Conservation (phyloP, 371 early-diverging fungal genomes). For the Fennellomyces sp. region DNA sequence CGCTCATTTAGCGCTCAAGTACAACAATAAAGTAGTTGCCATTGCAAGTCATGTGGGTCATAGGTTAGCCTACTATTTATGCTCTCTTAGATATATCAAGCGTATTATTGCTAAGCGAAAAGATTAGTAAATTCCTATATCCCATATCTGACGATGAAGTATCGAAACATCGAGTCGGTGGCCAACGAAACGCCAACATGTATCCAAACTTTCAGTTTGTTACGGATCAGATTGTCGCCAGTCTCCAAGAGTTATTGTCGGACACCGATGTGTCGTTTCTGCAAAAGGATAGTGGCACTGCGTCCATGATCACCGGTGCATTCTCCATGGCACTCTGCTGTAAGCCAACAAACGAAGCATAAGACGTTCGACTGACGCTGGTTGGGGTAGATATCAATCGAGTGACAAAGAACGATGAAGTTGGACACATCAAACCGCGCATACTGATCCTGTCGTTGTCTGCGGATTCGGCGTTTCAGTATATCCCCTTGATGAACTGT, state of each 20-base stretch:
- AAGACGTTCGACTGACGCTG: neutral
- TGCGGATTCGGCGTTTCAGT: slow-evolving; percentile 84
- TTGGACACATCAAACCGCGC: slow-evolving; percentile 74
- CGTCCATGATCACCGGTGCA: slow-evolving; percentile 59
- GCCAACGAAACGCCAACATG: slow-evolving; percentile 56
- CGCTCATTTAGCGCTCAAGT: slow-evolving; percentile 85
- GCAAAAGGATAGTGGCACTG: slow-evolving; percentile 39
- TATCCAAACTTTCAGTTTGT: slow-evolving; percentile 67
- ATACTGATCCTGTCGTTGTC: slow-evolving; percentile 87
- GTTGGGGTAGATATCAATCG: slow-evolving; percentile 75
- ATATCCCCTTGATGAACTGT: slow-evolving; percentile 95
- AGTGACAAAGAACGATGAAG: slow-evolving; percentile 55
- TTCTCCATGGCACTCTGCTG: slow-evolving; percentile 67
- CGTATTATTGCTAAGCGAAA: neutral
- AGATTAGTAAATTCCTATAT: slow-evolving; percentile 58
- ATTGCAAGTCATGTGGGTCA: slow-evolving; percentile 71
- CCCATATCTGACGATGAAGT: slow-evolving; percentile 46
- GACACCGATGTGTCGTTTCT: slow-evolving; percentile 43
- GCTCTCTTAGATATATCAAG: neutral
- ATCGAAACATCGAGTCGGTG: neutral
- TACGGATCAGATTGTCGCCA: slow-evolving; percentile 56
- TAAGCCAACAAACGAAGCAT: slow-evolving; percentile 18
- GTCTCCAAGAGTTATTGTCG: slow-evolving; percentile 45
- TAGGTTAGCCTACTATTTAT: slow-evolving; percentile 38
- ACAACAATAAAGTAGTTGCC: slow-evolving; percentile 81